phyloP scores from a whole-genome alignment of 2,329 filamentous ascomycete species.

The Lachnellula willkommii region DNA sequence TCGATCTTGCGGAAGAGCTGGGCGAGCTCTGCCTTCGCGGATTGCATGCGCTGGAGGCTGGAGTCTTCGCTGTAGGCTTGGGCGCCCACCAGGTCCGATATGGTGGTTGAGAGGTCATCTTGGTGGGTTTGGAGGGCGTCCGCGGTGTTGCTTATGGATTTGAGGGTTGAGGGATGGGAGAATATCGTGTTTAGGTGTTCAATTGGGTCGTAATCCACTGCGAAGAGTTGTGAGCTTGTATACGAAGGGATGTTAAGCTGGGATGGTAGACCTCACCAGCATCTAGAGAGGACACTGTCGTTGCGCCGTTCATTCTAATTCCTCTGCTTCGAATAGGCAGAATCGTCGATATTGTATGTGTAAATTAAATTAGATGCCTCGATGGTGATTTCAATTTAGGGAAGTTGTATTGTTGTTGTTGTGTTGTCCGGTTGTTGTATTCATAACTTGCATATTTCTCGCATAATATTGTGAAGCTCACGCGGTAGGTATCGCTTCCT shows the following conservation, averaged over 20 bases:
- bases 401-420: neutral
- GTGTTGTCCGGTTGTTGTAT: conserved; percentile 1
- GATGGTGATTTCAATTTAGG: too few species aligned
- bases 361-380: too few species aligned
- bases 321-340: neutral
- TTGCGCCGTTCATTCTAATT: conserved; percentile 30
- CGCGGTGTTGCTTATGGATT: conserved; percentile 70
- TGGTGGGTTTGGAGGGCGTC: conserved; percentile 68
- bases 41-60: conserved; percentile 85
- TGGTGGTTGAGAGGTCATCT: conserved; percentile 75
- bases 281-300: conserved; percentile 29
- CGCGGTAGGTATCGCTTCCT: neutral
- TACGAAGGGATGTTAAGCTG: neutral
- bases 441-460: conserved; percentile 14
- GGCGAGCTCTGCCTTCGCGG: conserved; percentile 82
- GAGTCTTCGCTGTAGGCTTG: conserved; percentile 83
- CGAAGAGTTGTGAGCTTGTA: conserved; percentile 12
- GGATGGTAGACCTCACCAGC: conserved; percentile 25
- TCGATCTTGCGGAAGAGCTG: conserved; percentile 93
- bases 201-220: conserved; percentile 85
- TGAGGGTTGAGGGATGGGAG: conserved; percentile 78
- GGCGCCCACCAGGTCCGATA: conserved; percentile 62
- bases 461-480: conserved; percentile 12
- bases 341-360: neutral
- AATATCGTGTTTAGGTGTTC: conserved; percentile 92